A percentile compares a stretch with the other conserved stretches of the same genome.
Evolutionary conservation across 2,329 filamentous ascomycete genomes (phyloP).

Genomic region (Byssoonygena ceratinophila): DNA sequence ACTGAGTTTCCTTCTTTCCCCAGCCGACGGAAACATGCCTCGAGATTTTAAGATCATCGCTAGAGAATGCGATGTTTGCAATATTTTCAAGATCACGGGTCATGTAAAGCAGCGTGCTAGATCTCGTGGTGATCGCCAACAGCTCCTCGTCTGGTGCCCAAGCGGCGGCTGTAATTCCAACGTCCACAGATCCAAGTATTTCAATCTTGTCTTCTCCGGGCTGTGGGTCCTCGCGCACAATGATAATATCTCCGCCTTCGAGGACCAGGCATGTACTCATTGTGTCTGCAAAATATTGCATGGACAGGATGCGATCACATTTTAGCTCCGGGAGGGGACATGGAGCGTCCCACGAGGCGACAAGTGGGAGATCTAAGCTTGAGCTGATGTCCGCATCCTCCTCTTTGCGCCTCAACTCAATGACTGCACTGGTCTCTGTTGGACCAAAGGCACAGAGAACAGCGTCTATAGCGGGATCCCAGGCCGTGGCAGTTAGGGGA

Average conservation of each 20-base stretch:
- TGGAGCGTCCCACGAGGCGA: slow-evolving; percentile 83
- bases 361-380: slow-evolving; percentile 37
- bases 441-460: slow-evolving; percentile 79
- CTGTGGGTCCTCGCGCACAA: slow-evolving; percentile 62
- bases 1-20: slow-evolving; percentile 97
- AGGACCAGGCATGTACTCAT: slow-evolving; percentile 70
- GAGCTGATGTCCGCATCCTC: slow-evolving; percentile 31
- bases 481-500: slow-evolving; percentile 64
- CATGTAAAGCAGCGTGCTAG: slow-evolving; percentile 78
- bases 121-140: slow-evolving; percentile 69
- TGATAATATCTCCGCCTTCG: slow-evolving; percentile 79
- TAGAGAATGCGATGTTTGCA: slow-evolving; percentile 58
- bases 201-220: slow-evolving; percentile 70
- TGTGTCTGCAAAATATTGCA: slow-evolving; percentile 79
- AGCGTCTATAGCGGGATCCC: slow-evolving; percentile 70
- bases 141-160: slow-evolving; percentile 97
- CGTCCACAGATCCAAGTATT: slow-evolving; percentile 88
- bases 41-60: slow-evolving; percentile 72
- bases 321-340: slow-evolving; percentile 65
- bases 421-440: slow-evolving; percentile 54
- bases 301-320: slow-evolving; percentile 62
- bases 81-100: slow-evolving; percentile 80
- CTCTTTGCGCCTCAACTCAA: slow-evolving; percentile 56
- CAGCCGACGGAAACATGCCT: slow-evolving; percentile 94
- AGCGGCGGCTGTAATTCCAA: slow-evolving; percentile 73